A percentile compares a stretch with the other conserved stretches of the same genome.
Conservation (phyloP, 2,329 filamentous ascomycete species). For the Fusarium sp. region DNA sequence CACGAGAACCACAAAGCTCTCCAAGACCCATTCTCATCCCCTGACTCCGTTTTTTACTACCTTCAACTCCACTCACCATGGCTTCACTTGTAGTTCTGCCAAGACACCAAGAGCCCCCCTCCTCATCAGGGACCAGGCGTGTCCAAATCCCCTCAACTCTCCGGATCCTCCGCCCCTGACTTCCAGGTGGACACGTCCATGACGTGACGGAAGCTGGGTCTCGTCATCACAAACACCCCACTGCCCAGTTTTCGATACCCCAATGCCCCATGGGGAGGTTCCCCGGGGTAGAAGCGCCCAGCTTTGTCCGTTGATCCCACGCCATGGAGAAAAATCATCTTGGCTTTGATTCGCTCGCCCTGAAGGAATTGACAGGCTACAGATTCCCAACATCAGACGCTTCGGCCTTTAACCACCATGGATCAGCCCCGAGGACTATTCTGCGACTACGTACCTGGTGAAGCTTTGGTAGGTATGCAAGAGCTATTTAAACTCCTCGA, state of each 20-base stretch:
- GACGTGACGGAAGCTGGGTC: constrained; percentile 12
- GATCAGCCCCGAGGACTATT: neutral
- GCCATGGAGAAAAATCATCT: neutral
- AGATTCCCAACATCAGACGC: neutral
- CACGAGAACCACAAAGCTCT: neutral
- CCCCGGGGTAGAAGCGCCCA: neutral
- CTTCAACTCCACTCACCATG: constrained; percentile 1
- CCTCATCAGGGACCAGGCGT: constrained; percentile 54
- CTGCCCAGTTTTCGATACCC: constrained; percentile 16
- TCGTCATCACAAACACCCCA: constrained; percentile 9
- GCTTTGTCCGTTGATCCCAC: neutral
- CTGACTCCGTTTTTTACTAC: constrained; percentile 7
- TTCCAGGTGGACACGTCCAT: neutral
- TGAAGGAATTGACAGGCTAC: neutral
- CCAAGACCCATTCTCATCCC: neutral
- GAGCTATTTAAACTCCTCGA: constrained; percentile 4
- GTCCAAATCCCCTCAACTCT: neutral
- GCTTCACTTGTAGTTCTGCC: neutral
- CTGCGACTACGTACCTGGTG: neutral
- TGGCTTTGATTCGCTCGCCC: neutral
- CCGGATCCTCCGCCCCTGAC: neutral
- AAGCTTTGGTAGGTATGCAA: neutral
- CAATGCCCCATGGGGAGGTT: constrained; percentile 24
- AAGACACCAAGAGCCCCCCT: constrained; percentile 58
- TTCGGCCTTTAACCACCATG: neutral